Conservation (phyloP, 306 rosid species). For the Rosa multiflora region DNA sequence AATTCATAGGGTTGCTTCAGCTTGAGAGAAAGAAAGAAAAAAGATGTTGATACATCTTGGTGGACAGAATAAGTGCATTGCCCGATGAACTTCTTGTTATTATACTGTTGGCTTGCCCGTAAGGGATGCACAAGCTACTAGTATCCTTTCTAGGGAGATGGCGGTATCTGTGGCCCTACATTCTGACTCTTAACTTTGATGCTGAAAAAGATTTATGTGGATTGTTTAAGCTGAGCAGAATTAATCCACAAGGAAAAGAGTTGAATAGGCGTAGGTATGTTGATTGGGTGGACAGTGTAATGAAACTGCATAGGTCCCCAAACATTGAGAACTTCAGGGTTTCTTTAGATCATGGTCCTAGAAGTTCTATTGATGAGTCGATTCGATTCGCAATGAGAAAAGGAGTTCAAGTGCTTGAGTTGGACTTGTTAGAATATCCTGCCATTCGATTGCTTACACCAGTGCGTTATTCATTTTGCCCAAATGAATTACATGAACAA, state of each 20-base stretch:
- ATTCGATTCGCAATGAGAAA: no score
- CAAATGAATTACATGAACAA: not conserved
- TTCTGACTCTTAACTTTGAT: not conserved
- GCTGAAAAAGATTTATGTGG: not conserved
- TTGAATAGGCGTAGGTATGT: not conserved
- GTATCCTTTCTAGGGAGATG: slow-evolving; percentile 4
- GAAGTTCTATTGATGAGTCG: not conserved
- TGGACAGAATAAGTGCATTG: slow-evolving; percentile 1
- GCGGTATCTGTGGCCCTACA: not conserved
- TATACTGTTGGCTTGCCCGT: not conserved
- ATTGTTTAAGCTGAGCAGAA: not conserved
- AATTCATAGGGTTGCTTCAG: not conserved
- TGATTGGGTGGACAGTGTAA: not conserved
- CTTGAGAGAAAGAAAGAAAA: not conserved
- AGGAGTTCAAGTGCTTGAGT: no score
- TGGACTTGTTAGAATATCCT: no score
- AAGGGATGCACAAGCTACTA: not conserved
- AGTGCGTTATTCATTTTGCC: not conserved
- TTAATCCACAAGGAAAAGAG: not conserved
- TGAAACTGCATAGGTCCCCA: not conserved
- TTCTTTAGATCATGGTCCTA: not conserved
- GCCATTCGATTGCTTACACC: not conserved
- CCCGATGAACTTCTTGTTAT: not conserved
- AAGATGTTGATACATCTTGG: not conserved
- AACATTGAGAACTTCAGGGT: not conserved